phyloP scores from a whole-genome alignment of 192 early-diverging fungal species.

The Radiomyces spectabilis region DNA sequence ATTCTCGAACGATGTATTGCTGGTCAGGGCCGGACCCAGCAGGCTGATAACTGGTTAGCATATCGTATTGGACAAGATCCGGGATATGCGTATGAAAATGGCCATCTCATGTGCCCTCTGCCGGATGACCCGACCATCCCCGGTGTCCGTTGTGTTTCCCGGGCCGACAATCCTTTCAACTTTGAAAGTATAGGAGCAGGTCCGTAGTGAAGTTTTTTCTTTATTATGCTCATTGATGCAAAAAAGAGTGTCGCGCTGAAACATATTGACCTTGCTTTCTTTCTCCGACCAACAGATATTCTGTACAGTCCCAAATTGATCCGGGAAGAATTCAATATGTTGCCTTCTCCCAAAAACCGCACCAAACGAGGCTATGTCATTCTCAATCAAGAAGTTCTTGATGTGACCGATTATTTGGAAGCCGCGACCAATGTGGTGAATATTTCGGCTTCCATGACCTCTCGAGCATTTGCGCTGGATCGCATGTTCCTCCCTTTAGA shows the following conservation, averaged over 20 bases:
- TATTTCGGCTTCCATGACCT: constrained; percentile 2
- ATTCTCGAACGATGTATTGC: constrained; percentile 11
- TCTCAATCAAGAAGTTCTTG: constrained; percentile 21
- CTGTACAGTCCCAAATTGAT: no score
- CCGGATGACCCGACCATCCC: constrained; percentile 15
- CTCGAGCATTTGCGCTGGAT: constrained; percentile 15
- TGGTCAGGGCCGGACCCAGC: not conserved
- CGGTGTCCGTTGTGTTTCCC: constrained; percentile 22
- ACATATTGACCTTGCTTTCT: no score
- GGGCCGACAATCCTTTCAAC: not conserved
- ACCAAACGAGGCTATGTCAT: constrained; percentile 13
- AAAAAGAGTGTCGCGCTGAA: no score
- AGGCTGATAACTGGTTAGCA: constrained; percentile 20
- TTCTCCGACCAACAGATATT: no score
- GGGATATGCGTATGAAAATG: constrained; percentile 8
- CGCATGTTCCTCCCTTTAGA: constrained; percentile 26
- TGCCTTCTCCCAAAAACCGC: constrained; percentile 2
- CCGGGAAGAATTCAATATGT: no score
- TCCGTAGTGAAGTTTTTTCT: no score
- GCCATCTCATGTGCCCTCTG: constrained; percentile 12
- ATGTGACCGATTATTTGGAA: constrained; percentile 27
- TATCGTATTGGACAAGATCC: constrained; percentile 17
- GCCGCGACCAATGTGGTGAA: constrained; percentile 10
- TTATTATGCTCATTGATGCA: no score
- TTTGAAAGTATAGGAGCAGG: no score